Conservation (phyloP, 1,284 basidiomycete species). For the Prillingera fragicola region DNA sequence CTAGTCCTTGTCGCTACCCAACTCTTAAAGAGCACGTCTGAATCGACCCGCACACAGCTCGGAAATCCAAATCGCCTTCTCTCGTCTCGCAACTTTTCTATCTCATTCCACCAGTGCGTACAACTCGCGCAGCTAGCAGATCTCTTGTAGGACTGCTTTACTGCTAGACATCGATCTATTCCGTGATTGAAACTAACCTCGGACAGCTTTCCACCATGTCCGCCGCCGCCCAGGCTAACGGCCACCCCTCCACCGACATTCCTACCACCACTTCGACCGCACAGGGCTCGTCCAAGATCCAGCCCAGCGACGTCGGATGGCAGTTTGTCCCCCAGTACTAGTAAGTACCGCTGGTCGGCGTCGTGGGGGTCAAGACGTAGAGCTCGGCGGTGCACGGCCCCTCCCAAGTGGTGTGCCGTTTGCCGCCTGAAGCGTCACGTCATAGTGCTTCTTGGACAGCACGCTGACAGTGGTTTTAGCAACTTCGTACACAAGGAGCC, state of each 20-base stretch:
- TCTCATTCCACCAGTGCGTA: background rate
- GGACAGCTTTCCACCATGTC: conserved; percentile 28
- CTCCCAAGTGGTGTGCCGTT: too few species aligned
- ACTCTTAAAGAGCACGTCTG: background rate
- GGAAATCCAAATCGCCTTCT: background rate
- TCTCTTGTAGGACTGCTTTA: too few species aligned
- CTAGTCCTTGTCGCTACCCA: background rate
- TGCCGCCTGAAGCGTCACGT: too few species aligned
- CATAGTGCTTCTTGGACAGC: too few species aligned
- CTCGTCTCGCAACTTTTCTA: background rate
- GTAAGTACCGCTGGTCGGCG: conserved; percentile 31
- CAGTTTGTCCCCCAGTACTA: conserved; percentile 96
- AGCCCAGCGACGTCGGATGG: conserved; percentile 67
- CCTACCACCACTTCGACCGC: conserved; percentile 1
- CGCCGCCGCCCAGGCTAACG: conserved; percentile 28
- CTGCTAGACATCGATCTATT: too few species aligned
- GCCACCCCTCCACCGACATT: conserved; percentile 22
- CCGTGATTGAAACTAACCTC: too few species aligned
- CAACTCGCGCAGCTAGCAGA: background rate
- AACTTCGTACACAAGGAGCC: conserved; percentile 98
- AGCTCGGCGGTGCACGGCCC: background rate
- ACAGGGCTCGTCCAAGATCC: conserved; percentile 11
- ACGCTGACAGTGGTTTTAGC: conserved; percentile 38
- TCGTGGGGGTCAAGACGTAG: background rate
- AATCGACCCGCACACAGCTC: too few species aligned